A percentile compares a stretch with the other conserved stretches of the same genome.
phyloP scores from a whole-genome alignment of 106 monocot species.

The Allium fistulosum region DNA sequence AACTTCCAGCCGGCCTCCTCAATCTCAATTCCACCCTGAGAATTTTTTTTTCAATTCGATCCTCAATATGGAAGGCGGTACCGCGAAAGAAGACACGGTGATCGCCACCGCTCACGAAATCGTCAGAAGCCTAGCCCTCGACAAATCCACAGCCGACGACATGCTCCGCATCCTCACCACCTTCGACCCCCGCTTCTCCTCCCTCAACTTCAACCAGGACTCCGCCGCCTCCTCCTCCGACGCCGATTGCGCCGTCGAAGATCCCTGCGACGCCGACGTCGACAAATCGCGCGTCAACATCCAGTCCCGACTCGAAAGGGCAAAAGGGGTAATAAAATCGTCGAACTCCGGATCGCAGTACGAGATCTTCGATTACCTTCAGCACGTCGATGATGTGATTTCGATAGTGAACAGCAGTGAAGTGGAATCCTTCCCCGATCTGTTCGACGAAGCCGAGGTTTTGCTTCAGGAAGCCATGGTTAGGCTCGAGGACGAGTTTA shows the following conservation, averaged over 20 bases:
- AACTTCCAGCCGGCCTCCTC: too few species aligned
- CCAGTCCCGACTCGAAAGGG: constrained; percentile 17
- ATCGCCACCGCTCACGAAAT: constrained; percentile 80
- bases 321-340: constrained; percentile 42
- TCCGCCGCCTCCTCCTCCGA: background rate
- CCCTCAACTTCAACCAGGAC: constrained; percentile 21
- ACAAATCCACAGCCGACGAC: constrained; percentile 67
- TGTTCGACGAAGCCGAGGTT: constrained; percentile 40
- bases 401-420: constrained; percentile 6
- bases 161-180: constrained; percentile 87
- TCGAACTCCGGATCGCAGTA: constrained; percentile 26
- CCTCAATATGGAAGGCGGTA: too few species aligned
- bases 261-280: background rate
- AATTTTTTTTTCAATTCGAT: too few species aligned
- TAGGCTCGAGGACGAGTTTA: constrained; percentile 77
- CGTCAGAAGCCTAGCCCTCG: constrained; percentile 60
- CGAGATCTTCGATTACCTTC: constrained; percentile 50
- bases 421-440: background rate
- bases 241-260: background rate
- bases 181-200: constrained; percentile 73
- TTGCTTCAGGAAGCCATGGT: constrained; percentile 60
- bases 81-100: constrained; percentile 42
- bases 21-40: too few species aligned
- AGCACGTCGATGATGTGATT: constrained; percentile 54
- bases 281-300: constrained; percentile 1